Evolutionary conservation across 139 green algal genomes (phyloP).

Genomic region (Chloropicon primus): DNA sequence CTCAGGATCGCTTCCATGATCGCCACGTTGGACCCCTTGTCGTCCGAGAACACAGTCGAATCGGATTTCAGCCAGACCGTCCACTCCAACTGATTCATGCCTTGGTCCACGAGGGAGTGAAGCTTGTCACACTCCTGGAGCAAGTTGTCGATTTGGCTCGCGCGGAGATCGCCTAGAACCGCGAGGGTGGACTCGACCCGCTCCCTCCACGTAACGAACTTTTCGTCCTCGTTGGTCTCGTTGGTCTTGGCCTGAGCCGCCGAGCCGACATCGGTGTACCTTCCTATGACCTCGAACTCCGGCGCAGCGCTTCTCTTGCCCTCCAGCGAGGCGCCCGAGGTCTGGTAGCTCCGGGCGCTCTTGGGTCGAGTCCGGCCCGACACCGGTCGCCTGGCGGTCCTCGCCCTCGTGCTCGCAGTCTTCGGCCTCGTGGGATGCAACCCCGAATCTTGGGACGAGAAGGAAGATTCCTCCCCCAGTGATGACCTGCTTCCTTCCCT

Average conservation of each 20-base stretch:
- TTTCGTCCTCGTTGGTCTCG: neutral
- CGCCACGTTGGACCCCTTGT: neutral
- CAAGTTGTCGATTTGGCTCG: neutral
- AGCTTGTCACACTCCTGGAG: neutral
- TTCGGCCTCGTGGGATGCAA: neutral
- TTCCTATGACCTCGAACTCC: neutral
- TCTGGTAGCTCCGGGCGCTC: neutral
- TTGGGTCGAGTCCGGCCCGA: neutral
- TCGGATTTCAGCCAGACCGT: neutral
- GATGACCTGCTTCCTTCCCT: too few species aligned
- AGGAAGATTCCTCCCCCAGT: too few species aligned
- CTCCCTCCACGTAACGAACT: neutral
- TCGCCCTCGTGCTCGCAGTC: neutral
- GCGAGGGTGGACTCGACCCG: neutral
- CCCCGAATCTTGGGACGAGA: neutral
- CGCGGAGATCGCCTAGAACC: neutral
- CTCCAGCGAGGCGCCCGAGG: too few species aligned
- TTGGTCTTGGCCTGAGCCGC: neutral
- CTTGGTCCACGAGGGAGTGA: neutral
- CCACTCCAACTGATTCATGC: neutral
- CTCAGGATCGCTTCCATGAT: neutral
- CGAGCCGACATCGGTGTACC: neutral
- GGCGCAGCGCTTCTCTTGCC: too few species aligned
- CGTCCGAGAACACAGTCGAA: neutral
- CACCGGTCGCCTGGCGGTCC: neutral